Percentiles rank a stretch among this genome's conserved stretches.
Evolutionary conservation across 1,139 yeast species (phyloP).

Genomic region (Hyphopichia buzzinii): DNA sequence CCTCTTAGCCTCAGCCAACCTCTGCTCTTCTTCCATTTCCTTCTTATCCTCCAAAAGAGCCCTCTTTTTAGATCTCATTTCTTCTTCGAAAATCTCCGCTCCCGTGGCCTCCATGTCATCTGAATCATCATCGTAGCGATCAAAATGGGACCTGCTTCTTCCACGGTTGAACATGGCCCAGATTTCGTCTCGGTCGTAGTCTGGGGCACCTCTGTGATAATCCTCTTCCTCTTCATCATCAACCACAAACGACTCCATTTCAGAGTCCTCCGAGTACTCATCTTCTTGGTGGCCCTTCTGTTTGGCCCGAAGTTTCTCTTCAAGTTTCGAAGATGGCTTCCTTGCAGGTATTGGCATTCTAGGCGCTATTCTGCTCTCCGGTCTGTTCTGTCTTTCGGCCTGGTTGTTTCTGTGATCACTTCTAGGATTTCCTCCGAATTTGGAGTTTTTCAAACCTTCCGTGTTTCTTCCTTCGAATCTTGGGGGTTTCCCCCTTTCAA

Average conservation of each 20-base stretch:
- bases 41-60: constrained; percentile 66
- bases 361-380: not conserved
- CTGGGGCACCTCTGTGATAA: constrained; percentile 21
- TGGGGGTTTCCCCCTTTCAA: constrained; percentile 7
- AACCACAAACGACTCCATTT: constrained; percentile 51
- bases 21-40: constrained; percentile 59
- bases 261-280: constrained; percentile 31
- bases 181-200: constrained; percentile 79
- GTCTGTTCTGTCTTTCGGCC: too few relatives aligned
- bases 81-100: constrained; percentile 80
- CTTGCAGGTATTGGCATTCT: constrained; percentile 26
- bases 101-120: constrained; percentile 97
- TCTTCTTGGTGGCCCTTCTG: constrained; percentile 11
- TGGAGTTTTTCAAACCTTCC: too few relatives aligned
- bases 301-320: constrained; percentile 24
- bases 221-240: constrained; percentile 54
- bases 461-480: constrained; percentile 12
- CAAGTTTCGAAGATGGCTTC: constrained; percentile 22
- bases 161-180: constrained; percentile 83
- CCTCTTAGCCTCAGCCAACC: constrained; percentile 33
- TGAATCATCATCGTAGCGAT: constrained; percentile 47
- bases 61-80: constrained; percentile 54
- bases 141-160: constrained; percentile 43
- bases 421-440: too few relatives aligned
- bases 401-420: too few relatives aligned